phyloP scores from a whole-genome alignment of 1,139 yeast species.

The Yamadazyma sp. region DNA sequence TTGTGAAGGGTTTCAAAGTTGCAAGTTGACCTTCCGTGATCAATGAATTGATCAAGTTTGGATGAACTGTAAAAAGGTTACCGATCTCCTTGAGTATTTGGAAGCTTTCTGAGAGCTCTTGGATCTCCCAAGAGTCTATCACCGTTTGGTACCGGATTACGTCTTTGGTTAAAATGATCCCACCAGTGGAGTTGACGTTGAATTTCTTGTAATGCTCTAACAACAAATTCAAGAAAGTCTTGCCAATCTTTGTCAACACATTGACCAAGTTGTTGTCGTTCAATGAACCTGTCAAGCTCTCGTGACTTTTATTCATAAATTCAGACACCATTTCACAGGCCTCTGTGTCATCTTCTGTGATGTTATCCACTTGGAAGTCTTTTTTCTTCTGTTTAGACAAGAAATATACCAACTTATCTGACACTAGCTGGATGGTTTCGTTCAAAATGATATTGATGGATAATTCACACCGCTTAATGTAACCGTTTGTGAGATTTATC shows the following conservation, averaged over 20 bases:
- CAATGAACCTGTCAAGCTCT: slow-evolving; percentile 34
- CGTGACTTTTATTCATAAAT: slow-evolving; percentile 49
- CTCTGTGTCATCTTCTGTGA: slow-evolving; percentile 58
- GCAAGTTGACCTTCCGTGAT: slow-evolving; percentile 82
- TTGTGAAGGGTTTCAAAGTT: slow-evolving; percentile 61
- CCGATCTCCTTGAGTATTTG: slow-evolving; percentile 79
- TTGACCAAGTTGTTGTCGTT: slow-evolving; percentile 55
- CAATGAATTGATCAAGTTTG: slow-evolving; percentile 66
- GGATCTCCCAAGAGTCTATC: slow-evolving; percentile 69
- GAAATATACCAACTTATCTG: slow-evolving; percentile 47
- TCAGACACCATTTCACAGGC: slow-evolving; percentile 66
- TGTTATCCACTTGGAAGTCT: slow-evolving; percentile 41
- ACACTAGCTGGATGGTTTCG: slow-evolving; percentile 53
- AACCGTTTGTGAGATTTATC: slow-evolving; percentile 64
- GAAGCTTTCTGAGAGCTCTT: slow-evolving; percentile 66
- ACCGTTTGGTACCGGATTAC: slow-evolving; percentile 74
- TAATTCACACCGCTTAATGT: slow-evolving; percentile 65
- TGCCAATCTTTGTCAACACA: slow-evolving; percentile 61
- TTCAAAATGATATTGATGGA: slow-evolving; percentile 66
- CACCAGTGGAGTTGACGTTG: slow-evolving; percentile 79
- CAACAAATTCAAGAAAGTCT: slow-evolving; percentile 56
- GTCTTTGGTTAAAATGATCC: slow-evolving; percentile 81
- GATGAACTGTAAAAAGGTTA: slow-evolving; percentile 78
- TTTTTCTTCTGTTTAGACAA: slow-evolving; percentile 46
- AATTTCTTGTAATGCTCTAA: slow-evolving; percentile 76